Percentiles rank a stretch among this genome's conserved stretches.
phyloP scores from a whole-genome alignment of 345 rosid genomes.

The Dipteronia dyeriana region DNA sequence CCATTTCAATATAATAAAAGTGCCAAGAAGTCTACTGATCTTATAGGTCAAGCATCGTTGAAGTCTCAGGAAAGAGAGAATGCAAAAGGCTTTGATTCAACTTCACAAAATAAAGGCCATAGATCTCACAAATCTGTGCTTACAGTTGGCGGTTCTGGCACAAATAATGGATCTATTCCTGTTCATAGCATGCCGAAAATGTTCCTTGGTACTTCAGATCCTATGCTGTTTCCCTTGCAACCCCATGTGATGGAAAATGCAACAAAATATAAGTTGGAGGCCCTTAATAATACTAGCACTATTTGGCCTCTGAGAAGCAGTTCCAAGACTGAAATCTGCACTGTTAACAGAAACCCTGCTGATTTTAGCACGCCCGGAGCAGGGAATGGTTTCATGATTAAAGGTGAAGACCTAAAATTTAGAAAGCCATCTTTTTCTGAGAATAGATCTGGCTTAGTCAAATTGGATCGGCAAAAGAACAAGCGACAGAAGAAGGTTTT shows the following conservation, averaged over 20 bases:
- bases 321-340: slow-evolving; percentile 47
- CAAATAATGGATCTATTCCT: slow-evolving; percentile 43
- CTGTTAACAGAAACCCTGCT: slow-evolving; percentile 83
- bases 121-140: slow-evolving; percentile 33
- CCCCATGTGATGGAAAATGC: slow-evolving; percentile 37
- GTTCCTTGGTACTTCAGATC: slow-evolving; percentile 43
- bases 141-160: slow-evolving; percentile 37
- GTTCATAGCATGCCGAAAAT: slow-evolving; percentile 42
- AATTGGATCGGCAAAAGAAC: slow-evolving; percentile 34
- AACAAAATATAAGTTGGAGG: slow-evolving; percentile 37
- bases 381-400: slow-evolving; percentile 66
- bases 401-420: slow-evolving; percentile 54
- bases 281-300: slow-evolving; percentile 26
- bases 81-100: slow-evolving; percentile 38
- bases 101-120: slow-evolving; percentile 34
- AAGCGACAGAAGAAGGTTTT: slow-evolving; percentile 53
- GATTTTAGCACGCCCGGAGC: slow-evolving; percentile 75
- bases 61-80: slow-evolving; percentile 50
- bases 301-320: slow-evolving; percentile 37
- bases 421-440: slow-evolving; percentile 27
- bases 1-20: slow-evolving; percentile 46
- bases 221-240: slow-evolving; percentile 44
- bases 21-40: slow-evolving; percentile 36
- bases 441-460: slow-evolving; percentile 20
- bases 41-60: slow-evolving; percentile 39